Conservation (phyloP, 129 eudicot species). For the Logfia minima region DNA sequence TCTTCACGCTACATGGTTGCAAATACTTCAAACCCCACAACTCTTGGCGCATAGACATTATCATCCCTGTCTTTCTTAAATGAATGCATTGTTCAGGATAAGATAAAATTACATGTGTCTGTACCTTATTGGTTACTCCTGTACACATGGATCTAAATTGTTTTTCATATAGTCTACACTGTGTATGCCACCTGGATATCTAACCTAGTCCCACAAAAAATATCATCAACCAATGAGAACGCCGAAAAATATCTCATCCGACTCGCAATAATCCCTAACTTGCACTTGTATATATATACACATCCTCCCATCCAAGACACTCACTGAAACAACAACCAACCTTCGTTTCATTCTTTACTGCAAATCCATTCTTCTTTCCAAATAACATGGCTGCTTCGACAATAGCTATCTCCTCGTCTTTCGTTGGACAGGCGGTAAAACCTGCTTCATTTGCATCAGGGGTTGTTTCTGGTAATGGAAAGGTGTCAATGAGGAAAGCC, state of each 20-base stretch:
- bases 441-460: background rate
- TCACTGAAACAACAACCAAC: background rate
- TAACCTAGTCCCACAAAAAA: no score
- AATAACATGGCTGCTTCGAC: background rate
- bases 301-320: background rate
- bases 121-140: no score
- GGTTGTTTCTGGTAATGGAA: background rate
- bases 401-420: background rate
- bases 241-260: no score
- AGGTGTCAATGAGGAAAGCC: constrained; percentile 17
- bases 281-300: no score
- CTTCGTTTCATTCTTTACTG: background rate
- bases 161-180: no score
- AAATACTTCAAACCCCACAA: constrained; percentile 12
- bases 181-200: no score
- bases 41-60: background rate
- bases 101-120: constrained; percentile 1
- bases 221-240: no score
- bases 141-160: no score
- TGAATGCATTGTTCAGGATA: constrained; percentile 1
- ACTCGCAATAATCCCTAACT: no score
- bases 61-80: background rate
- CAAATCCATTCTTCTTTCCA: background rate
- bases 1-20: background rate
- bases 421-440: background rate